Conservation (phyloP, 495 filamentous ascomycete genomes). For the Talaromyces trachyspermus region DNA sequence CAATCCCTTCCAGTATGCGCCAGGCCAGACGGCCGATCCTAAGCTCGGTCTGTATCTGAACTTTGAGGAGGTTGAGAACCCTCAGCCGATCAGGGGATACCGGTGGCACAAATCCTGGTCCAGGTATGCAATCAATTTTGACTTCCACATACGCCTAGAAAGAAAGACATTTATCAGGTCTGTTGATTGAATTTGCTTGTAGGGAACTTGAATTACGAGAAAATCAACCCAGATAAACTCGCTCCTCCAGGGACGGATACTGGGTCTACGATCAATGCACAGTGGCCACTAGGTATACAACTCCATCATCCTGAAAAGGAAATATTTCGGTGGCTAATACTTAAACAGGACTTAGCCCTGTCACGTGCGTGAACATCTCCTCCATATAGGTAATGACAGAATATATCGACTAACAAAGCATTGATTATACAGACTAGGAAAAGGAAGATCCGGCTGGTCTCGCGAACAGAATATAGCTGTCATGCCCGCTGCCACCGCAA, state of each 20-base stretch:
- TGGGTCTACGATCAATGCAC: conserved; percentile 55
- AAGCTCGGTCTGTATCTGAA: conserved; percentile 56
- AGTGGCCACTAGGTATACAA: conserved; percentile 58
- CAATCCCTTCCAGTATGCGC: conserved; percentile 35
- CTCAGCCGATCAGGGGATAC: conserved; percentile 57
- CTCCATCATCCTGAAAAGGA: background rate
- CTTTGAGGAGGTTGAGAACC: conserved; percentile 52
- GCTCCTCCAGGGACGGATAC: conserved; percentile 60
- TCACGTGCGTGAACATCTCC: conserved; percentile 25
- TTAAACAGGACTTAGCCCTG: conserved; percentile 45
- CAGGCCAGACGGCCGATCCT: conserved; percentile 50
- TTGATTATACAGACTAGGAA: conserved; percentile 34
- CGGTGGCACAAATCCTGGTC: conserved; percentile 56
- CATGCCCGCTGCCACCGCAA: conserved; percentile 55
- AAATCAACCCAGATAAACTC: conserved; percentile 56
- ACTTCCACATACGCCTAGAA: background rate
- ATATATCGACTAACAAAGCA: conserved; percentile 6
- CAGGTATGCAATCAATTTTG: conserved; percentile 30
- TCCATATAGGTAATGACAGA: background rate
- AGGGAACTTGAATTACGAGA: conserved; percentile 54
- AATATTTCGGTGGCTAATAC: conserved; percentile 4
- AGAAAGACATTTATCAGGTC: background rate
- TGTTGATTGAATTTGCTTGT: background rate
- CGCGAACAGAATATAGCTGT: conserved; percentile 58
- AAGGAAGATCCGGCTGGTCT: conserved; percentile 56